phyloP scores from a whole-genome alignment of 345 rosid species.

The Populus simonii region DNA sequence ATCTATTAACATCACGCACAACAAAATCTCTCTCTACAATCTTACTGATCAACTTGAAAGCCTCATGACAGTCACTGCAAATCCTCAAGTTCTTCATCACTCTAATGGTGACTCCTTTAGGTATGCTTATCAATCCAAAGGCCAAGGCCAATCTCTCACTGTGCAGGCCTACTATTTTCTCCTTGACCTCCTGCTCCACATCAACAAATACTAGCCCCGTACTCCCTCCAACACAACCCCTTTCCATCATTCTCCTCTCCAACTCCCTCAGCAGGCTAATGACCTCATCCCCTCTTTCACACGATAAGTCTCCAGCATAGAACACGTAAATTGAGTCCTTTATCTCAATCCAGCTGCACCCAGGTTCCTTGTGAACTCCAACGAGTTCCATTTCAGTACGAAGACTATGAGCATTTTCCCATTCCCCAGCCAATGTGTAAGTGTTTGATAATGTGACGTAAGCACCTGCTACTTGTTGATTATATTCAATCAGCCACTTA shows the following conservation, averaged over 20 bases:
- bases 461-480: conserved; percentile 63
- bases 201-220: conserved; percentile 49
- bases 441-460: conserved; percentile 69
- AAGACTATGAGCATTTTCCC: conserved; percentile 53
- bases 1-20: conserved; percentile 72
- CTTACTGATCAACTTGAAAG: conserved; percentile 61
- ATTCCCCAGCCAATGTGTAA: conserved; percentile 54
- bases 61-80: conserved; percentile 69
- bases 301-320: conserved; percentile 52
- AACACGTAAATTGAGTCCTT: conserved; percentile 44
- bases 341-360: conserved; percentile 79
- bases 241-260: conserved; percentile 55
- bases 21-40: conserved; percentile 56
- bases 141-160: conserved; percentile 74
- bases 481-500: conserved; percentile 44
- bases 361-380: conserved; percentile 66
- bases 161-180: conserved; percentile 53
- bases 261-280: conserved; percentile 46
- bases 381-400: conserved; percentile 57
- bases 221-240: conserved; percentile 43
- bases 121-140: conserved; percentile 48
- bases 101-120: conserved; percentile 43
- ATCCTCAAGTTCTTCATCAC: conserved; percentile 73
- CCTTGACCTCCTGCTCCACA: conserved; percentile 63
- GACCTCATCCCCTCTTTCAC: conserved; percentile 41